phyloP scores from a whole-genome alignment of 192 early-diverging fungal species.

The Backusella tarrabulga region DNA sequence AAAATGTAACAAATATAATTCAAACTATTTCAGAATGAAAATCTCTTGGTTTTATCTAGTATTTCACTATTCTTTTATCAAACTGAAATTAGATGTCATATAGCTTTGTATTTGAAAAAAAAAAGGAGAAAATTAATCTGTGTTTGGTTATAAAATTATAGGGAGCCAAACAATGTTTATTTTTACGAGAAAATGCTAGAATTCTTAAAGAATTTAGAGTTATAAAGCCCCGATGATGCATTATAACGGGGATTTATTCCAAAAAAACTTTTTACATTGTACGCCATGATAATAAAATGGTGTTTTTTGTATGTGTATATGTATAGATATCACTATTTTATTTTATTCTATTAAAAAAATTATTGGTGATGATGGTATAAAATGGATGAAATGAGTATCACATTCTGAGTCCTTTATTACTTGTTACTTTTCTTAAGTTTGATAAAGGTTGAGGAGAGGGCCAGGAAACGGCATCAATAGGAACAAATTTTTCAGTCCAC shows the following conservation, averaged over 20 bases:
- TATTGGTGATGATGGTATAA: not conserved
- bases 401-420: not conserved
- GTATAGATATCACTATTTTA: not conserved
- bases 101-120: not conserved
- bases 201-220: not conserved
- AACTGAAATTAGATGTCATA: not conserved
- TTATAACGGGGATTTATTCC: not conserved
- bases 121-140: not conserved
- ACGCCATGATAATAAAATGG: too few relatives aligned
- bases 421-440: not conserved
- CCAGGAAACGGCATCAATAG: conserved; percentile 7
- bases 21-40: too few relatives aligned
- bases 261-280: not conserved
- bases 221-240: not conserved
- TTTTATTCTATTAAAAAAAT: not conserved
- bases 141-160: not conserved
- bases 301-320: too few relatives aligned
- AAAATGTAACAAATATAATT: too few relatives aligned
- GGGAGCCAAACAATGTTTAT: not conserved
- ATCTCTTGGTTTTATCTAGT: too few relatives aligned
- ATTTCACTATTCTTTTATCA: not conserved
- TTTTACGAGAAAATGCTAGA: not conserved
- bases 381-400: not conserved
- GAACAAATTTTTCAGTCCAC: not conserved
- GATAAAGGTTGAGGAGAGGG: conserved; percentile 2